These are phyloP conservation scores for Podaxis mareebaensis DNA, from an alignment of 768 basidiomycete species.

Conservation along the genomic window DNA sequence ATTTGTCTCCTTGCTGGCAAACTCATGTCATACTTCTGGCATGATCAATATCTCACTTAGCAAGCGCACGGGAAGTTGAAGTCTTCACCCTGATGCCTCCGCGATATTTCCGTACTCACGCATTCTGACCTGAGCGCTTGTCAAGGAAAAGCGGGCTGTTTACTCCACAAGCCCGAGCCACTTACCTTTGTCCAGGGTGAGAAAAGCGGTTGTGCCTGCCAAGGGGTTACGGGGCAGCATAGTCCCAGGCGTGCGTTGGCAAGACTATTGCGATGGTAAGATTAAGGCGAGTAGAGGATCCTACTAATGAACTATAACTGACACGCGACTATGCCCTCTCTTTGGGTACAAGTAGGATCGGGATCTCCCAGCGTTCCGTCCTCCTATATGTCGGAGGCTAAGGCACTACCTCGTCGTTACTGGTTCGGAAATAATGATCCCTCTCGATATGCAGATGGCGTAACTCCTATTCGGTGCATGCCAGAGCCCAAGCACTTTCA, in stretches of 20 bases:
- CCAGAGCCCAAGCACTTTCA: not conserved
- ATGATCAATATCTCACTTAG: too few relatives aligned
- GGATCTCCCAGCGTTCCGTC: constrained; percentile 67
- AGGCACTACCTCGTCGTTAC: constrained; percentile 53
- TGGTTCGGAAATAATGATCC: constrained; percentile 41
- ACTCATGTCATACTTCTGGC: too few relatives aligned
- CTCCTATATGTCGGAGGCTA: constrained; percentile 58
- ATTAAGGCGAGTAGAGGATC: constrained; percentile 49
- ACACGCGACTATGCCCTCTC: constrained; percentile 34
- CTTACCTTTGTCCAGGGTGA: constrained; percentile 61
- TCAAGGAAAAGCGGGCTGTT: constrained; percentile 35
- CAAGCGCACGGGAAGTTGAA: too few relatives aligned
- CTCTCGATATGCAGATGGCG: not conserved
- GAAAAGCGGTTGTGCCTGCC: constrained; percentile 18
- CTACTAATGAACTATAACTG: not conserved
- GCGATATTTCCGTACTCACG: constrained; percentile 58
- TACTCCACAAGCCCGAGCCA: constrained; percentile 41
- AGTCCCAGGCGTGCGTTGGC: constrained; percentile 66
- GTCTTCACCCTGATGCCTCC: too few relatives aligned
- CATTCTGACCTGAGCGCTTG: constrained; percentile 68
- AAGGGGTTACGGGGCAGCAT: not conserved
- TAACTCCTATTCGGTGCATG: not conserved
- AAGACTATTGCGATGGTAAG: constrained; percentile 57
- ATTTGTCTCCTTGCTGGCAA: too few relatives aligned
- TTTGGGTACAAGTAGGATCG: constrained; percentile 54